Percentiles rank a stretch among this genome's conserved stretches.
These are phyloP conservation scores for Neurospora sp. DNA, from an alignment of 495 filamentous ascomycete species.

Conservation along the genomic window DNA sequence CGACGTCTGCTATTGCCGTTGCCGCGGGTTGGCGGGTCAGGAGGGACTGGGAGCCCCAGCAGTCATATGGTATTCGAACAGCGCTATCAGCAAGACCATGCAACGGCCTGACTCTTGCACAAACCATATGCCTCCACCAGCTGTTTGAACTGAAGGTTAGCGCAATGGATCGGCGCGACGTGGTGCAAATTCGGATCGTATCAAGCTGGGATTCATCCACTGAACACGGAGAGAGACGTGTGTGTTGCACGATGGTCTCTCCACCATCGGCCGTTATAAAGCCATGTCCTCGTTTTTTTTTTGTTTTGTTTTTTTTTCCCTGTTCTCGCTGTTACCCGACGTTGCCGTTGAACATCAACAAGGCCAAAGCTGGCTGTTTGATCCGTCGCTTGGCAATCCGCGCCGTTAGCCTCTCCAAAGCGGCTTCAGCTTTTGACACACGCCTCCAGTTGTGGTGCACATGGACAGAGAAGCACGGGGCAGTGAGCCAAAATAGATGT, in stretches of 20 bases:
- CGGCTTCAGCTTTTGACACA: neutral
- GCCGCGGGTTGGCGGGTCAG: neutral
- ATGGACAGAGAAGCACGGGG: neutral
- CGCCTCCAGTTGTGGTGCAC: neutral
- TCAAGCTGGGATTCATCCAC: neutral
- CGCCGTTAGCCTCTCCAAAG: neutral
- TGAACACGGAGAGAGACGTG: neutral
- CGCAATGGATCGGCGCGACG: neutral
- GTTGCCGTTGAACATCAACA: neutral
- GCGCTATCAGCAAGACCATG: neutral
- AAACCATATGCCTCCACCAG: neutral
- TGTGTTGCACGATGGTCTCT: neutral
- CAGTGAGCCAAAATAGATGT: neutral
- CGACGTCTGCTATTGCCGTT: neutral
- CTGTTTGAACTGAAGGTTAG: neutral
- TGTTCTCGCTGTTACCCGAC: neutral
- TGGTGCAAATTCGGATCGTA: neutral
- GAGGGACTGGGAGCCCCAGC: neutral
- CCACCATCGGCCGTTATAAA: neutral
- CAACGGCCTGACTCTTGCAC: neutral
- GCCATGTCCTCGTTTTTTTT: neutral
- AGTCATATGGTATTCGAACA: conserved; percentile 1
- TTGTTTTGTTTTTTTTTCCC: neutral
- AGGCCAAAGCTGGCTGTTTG: neutral
- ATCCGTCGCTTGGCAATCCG: neutral